Conservation (phyloP, 75 land plant genomes). For the Ceratopteris richardii region DNA sequence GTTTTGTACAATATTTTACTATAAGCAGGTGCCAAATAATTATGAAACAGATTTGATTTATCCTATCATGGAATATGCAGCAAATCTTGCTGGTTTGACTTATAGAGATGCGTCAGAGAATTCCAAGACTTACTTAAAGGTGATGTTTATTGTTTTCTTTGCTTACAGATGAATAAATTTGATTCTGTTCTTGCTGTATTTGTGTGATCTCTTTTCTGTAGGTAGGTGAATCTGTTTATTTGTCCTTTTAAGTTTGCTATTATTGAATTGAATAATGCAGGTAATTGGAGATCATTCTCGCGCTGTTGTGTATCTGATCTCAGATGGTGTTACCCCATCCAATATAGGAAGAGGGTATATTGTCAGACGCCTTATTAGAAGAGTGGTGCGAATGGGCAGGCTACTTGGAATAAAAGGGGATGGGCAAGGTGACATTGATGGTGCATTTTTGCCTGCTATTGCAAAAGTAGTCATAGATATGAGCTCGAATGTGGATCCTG, state of each 20-base stretch:
- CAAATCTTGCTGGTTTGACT: slow-evolving; percentile 67
- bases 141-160: slow-evolving; percentile 6
- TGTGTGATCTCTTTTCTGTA: too few species aligned
- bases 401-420: slow-evolving; percentile 80
- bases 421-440: slow-evolving; percentile 53
- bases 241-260: background rate
- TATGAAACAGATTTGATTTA: slow-evolving; percentile 92
- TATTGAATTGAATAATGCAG: slow-evolving; percentile 19
- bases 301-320: slow-evolving; percentile 85
- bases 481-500: slow-evolving; percentile 60
- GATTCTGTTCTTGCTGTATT: too few species aligned
- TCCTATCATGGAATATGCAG: slow-evolving; percentile 76
- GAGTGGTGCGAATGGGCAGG: slow-evolving; percentile 80
- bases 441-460: slow-evolving; percentile 62
- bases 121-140: slow-evolving; percentile 60
- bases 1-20: background rate
- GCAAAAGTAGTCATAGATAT: slow-evolving; percentile 65
- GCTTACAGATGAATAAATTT: too few species aligned
- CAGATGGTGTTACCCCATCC: slow-evolving; percentile 93
- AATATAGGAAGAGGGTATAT: slow-evolving; percentile 93
- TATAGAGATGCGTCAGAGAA: slow-evolving; percentile 51
- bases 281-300: slow-evolving; percentile 90
- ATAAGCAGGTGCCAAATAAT: slow-evolving; percentile 85
- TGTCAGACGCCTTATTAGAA: slow-evolving; percentile 83
- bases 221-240: too few species aligned